Conservation (phyloP, 768 basidiomycete species). For the Lenzites betulinus region DNA sequence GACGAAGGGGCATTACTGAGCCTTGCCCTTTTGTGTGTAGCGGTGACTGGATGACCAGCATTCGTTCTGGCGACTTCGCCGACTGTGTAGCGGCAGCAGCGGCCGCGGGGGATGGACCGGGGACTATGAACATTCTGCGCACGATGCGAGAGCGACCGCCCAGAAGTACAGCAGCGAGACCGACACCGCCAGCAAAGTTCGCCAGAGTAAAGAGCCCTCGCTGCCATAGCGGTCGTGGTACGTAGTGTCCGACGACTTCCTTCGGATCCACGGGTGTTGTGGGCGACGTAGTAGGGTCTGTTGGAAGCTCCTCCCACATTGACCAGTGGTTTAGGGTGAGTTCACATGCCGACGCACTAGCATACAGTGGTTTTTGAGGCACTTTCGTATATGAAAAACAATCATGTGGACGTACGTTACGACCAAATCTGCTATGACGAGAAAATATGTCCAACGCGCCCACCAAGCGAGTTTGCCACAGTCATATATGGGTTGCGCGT, state of each 20-base stretch:
- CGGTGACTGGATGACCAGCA: slow-evolving; percentile 26
- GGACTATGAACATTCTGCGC: slow-evolving; percentile 26
- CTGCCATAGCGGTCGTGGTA: slow-evolving; percentile 28
- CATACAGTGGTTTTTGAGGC: not conserved
- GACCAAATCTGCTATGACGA: slow-evolving; percentile 26
- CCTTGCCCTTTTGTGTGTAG: slow-evolving; percentile 24
- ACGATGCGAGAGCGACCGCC: slow-evolving; percentile 27
- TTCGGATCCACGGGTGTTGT: not conserved
- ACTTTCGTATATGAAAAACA: not conserved
- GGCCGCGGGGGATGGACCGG: slow-evolving; percentile 1
- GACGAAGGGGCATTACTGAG: slow-evolving; percentile 18
- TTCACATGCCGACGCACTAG: slow-evolving; percentile 24
- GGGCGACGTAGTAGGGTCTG: not conserved
- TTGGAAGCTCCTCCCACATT: slow-evolving; percentile 15
- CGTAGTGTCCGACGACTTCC: slow-evolving; percentile 18
- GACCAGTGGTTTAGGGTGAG: slow-evolving; percentile 32
- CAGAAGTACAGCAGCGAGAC: slow-evolving; percentile 24
- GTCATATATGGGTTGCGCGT: slow-evolving; percentile 26
- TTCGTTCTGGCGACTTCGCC: slow-evolving; percentile 1
- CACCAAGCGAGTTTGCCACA: slow-evolving; percentile 28
- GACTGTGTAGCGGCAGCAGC: not conserved
- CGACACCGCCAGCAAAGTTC: slow-evolving; percentile 23
- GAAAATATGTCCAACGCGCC: slow-evolving; percentile 28
- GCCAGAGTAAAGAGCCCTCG: slow-evolving; percentile 19
- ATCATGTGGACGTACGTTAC: slow-evolving; percentile 24